Evolutionary conservation across 108 stramenopile species (phyloP).

Genomic region (Cyclotella baltica): DNA sequence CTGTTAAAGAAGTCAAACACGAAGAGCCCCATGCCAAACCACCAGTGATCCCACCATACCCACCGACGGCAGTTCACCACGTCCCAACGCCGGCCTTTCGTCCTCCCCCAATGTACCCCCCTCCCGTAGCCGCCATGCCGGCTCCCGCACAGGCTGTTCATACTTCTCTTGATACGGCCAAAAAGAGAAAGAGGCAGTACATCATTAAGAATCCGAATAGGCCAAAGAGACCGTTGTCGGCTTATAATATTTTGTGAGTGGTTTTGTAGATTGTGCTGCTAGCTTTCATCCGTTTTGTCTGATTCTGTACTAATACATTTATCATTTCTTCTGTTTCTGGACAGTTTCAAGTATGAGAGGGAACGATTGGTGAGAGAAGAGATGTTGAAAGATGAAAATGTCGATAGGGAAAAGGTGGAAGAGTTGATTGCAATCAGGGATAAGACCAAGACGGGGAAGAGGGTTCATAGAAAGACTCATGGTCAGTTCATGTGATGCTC

Average conservation of each 20-base stretch:
- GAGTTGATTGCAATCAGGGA: slow-evolving; percentile 15
- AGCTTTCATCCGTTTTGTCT: too few relatives aligned
- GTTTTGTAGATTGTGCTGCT: too few relatives aligned
- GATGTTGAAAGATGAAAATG: slow-evolving; percentile 19
- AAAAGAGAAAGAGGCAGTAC: slow-evolving; percentile 20
- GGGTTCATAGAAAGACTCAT: slow-evolving; percentile 35
- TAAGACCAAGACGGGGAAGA: slow-evolving; percentile 27
- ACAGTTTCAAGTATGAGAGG: slow-evolving; percentile 31
- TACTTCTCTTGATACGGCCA: background rate
- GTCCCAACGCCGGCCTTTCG: too few relatives aligned
- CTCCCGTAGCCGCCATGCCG: background rate
- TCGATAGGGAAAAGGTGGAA: slow-evolving; percentile 5
- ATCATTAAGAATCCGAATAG: slow-evolving; percentile 28
- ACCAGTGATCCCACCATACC: background rate
- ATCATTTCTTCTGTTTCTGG: too few relatives aligned
- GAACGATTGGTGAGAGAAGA: slow-evolving; percentile 31
- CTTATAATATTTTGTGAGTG: slow-evolving; percentile 41
- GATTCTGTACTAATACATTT: too few relatives aligned
- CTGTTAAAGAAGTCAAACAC: too few relatives aligned
- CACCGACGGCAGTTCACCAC: background rate
- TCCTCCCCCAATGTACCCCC: background rate
- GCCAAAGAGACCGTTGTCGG: slow-evolving; percentile 25
- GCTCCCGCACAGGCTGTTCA: background rate
- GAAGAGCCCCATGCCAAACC: background rate
- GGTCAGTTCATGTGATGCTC: background rate